These are phyloP conservation scores for Albophoma yamanashiensis DNA, from an alignment of 2,329 filamentous ascomycete genomes.

Conservation along the genomic window DNA sequence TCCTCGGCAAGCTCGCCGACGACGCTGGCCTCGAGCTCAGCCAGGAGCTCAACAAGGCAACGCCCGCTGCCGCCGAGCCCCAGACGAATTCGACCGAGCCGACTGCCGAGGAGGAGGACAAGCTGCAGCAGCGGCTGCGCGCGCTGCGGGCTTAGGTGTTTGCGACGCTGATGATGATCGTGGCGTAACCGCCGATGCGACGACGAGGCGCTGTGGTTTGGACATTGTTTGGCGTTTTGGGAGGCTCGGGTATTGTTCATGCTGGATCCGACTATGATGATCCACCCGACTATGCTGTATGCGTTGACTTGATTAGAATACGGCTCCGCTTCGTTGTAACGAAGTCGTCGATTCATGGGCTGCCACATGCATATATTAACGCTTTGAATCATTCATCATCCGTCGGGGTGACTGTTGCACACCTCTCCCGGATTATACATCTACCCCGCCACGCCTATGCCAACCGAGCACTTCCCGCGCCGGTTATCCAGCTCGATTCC, in stretches of 20 bases:
- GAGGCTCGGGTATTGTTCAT: neutral
- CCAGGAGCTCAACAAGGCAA: slow-evolving; percentile 56
- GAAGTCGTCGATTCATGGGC: neutral
- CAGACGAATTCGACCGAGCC: slow-evolving; percentile 50
- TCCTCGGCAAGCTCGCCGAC: slow-evolving; percentile 78
- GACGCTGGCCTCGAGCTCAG: slow-evolving; percentile 77
- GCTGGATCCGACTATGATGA: neutral
- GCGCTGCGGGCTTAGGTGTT: slow-evolving; percentile 36
- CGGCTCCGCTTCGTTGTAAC: neutral
- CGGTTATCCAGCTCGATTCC: neutral
- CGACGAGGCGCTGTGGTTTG: neutral
- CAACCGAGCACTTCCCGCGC: neutral
- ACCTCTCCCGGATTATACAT: neutral
- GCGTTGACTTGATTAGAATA: neutral
- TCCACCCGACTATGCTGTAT: neutral
- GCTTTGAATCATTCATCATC: neutral
- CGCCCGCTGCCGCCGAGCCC: slow-evolving; percentile 47
- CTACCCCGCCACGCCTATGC: neutral
- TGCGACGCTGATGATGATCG: slow-evolving; percentile 1
- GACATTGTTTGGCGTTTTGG: slow-evolving; percentile 7
- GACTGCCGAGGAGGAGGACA: slow-evolving; percentile 70
- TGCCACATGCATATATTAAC: neutral
- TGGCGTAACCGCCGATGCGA: neutral
- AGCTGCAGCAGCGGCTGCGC: slow-evolving; percentile 50
- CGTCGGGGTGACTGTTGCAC: neutral